These are phyloP conservation scores for Penicillium expansum DNA, from an alignment of 2,329 filamentous ascomycete genomes.

Conservation along the genomic window DNA sequence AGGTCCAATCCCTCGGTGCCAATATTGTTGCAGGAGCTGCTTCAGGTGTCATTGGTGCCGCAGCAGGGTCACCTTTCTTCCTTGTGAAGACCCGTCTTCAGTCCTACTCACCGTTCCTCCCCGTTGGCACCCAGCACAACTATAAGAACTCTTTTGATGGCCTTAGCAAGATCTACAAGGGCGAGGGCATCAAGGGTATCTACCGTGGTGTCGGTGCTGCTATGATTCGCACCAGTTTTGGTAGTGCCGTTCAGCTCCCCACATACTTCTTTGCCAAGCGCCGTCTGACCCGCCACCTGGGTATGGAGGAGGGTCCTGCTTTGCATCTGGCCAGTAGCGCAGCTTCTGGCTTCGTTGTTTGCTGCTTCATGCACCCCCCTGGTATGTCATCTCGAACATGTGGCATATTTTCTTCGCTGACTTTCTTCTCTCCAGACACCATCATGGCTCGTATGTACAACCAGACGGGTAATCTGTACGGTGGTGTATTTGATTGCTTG, in stretches of 20 bases:
- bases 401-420: not conserved
- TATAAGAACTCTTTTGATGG: conserved; percentile 87
- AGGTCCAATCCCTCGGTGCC: conserved; percentile 79
- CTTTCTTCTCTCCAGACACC: conserved; percentile 60
- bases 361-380: conserved; percentile 96
- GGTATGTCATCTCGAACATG: conserved; percentile 51
- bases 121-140: conserved; percentile 93
- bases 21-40: conserved; percentile 91
- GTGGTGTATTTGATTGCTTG: conserved; percentile 86
- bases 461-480: conserved; percentile 96
- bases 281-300: conserved; percentile 73
- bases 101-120: conserved; percentile 86
- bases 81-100: conserved; percentile 95
- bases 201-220: conserved; percentile 90
- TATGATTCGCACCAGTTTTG: conserved; percentile 94
- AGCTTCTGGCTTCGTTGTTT: conserved; percentile 91
- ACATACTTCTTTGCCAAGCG: conserved; percentile 99
- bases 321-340: conserved; percentile 87
- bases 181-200: conserved; percentile 75
- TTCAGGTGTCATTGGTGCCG: conserved; percentile 86
- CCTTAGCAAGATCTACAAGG: conserved; percentile 70
- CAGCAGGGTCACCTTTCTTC: conserved; percentile 95
- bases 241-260: conserved; percentile 90
- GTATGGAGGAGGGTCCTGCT: conserved; percentile 85
- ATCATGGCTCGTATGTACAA: conserved; percentile 99